A percentile compares a stretch with the other conserved stretches of the same genome.
phyloP scores from a whole-genome alignment of 2,329 filamentous ascomycete genomes.

The Colletotrichum sp. region DNA sequence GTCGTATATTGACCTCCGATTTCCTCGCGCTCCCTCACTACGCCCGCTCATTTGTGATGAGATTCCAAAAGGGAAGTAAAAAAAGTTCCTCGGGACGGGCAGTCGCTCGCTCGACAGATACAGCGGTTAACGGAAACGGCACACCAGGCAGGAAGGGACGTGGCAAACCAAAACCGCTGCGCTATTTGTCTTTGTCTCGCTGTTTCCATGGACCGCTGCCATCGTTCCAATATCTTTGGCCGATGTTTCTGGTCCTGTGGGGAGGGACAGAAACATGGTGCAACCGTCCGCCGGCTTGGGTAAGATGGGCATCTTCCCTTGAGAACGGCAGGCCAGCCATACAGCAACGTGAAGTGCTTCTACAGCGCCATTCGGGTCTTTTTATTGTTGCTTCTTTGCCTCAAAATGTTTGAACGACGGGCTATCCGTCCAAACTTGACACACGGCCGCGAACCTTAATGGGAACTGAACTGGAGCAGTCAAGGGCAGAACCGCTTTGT shows the following conservation, averaged over 20 bases:
- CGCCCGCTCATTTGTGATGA: background rate
- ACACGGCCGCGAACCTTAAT: conserved; percentile 18
- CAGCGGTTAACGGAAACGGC: conserved; percentile 9
- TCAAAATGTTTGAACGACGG: conserved; percentile 15
- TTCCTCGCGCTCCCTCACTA: conserved; percentile 15
- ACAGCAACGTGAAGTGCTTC: background rate
- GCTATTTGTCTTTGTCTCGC: conserved; percentile 9
- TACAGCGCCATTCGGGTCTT: background rate
- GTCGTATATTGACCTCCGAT: background rate
- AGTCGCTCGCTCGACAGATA: background rate
- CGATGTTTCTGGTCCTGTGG: background rate
- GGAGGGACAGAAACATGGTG: conserved; percentile 3
- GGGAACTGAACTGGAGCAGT: background rate
- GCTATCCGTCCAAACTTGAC: conserved; percentile 22
- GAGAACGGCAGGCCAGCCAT: background rate
- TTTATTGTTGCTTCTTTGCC: conserved; percentile 1
- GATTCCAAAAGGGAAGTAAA: background rate
- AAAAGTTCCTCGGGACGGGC: background rate
- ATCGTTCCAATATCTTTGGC: background rate
- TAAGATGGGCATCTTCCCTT: background rate
- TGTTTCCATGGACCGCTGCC: conserved; percentile 6
- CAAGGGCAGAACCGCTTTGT: conserved; percentile 11
- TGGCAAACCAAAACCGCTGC: conserved; percentile 1
- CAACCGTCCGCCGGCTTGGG: background rate
- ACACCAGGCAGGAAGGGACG: background rate